Conservation (phyloP, 352 stramenopile species). For the Phytopythium montanum region DNA sequence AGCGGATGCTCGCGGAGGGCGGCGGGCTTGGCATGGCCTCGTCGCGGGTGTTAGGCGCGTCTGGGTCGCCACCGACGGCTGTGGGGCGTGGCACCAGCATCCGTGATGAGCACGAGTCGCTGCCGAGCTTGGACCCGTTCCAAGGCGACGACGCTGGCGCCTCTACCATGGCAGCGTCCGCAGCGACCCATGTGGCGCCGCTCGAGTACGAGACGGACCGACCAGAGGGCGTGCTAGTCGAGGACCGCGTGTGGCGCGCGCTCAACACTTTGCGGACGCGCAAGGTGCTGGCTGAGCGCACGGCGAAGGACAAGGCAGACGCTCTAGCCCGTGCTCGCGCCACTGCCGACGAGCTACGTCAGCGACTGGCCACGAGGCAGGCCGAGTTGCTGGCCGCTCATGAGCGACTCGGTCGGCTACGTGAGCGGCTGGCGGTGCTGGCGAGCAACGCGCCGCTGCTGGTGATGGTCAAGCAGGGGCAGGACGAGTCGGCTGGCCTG, state of each 20-base stretch:
- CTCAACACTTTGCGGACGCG: slow-evolving; percentile 56
- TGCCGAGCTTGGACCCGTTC: slow-evolving; percentile 66
- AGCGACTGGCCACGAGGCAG: slow-evolving; percentile 23
- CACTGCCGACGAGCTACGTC: slow-evolving; percentile 53
- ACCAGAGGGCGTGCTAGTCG: slow-evolving; percentile 53
- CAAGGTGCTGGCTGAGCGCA: slow-evolving; percentile 65
- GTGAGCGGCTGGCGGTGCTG: slow-evolving; percentile 24
- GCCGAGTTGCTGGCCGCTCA: background rate
- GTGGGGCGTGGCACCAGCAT: slow-evolving; percentile 16
- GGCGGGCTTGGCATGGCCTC: slow-evolving; percentile 25
- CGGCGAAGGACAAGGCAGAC: slow-evolving; percentile 51
- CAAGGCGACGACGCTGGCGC: slow-evolving; percentile 30
- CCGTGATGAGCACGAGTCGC: slow-evolving; percentile 22
- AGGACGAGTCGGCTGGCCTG: slow-evolving; percentile 72
- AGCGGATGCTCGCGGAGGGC: slow-evolving; percentile 41
- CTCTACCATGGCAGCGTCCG: background rate
- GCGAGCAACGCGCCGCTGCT: slow-evolving; percentile 77
- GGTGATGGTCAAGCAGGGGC: slow-evolving; percentile 88
- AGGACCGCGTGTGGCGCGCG: slow-evolving; percentile 63
- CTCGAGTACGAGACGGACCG: slow-evolving; percentile 73
- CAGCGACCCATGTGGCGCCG: slow-evolving; percentile 34
- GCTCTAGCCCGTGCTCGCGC: slow-evolving; percentile 35
- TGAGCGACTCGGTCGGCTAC: slow-evolving; percentile 10
- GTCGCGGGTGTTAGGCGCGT: slow-evolving; percentile 19
- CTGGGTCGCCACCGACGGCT: slow-evolving; percentile 33